Conservation (phyloP, 202 grass and related monocot genomes). For the Carex arenaria region DNA sequence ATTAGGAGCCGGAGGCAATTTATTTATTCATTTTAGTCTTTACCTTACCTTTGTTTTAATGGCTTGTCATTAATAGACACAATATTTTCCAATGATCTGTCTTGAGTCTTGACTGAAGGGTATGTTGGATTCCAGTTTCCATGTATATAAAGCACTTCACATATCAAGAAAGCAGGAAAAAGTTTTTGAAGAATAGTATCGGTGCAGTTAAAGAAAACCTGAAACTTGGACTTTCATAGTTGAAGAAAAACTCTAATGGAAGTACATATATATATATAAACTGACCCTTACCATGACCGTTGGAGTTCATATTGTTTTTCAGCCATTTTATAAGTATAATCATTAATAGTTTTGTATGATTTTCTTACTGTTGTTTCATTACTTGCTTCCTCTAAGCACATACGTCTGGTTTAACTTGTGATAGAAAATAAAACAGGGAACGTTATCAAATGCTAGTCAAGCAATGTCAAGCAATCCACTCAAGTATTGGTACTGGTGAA, state of each 20-base stretch:
- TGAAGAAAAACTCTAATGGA: not conserved
- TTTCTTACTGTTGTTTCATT: not conserved
- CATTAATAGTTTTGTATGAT: not conserved
- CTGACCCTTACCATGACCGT: not conserved
- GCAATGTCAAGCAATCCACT: conserved; percentile 82
- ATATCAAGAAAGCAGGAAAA: not conserved
- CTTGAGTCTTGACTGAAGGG: not conserved
- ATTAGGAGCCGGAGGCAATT: not conserved
- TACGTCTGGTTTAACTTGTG: not conserved
- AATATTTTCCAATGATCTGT: not conserved
- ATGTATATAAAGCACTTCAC: not conserved
- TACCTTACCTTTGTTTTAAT: not conserved
- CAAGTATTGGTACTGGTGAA: conserved; percentile 92
- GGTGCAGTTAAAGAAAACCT: not conserved
- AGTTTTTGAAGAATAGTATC: not conserved
- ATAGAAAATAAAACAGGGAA: conserved; percentile 44
- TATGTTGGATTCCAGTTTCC: not conserved
- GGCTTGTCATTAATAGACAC: not conserved
- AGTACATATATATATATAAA: not conserved
- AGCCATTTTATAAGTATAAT: not conserved
- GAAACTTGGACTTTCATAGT: conserved; percentile 1
- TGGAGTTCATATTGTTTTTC: not conserved
- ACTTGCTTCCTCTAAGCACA: not conserved
- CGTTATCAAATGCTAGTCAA: conserved; percentile 67
- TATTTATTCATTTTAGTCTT: not conserved